These are phyloP conservation scores for Penicillium longicatenatum DNA, from an alignment of 495 filamentous ascomycete genomes.

Conservation along the genomic window DNA sequence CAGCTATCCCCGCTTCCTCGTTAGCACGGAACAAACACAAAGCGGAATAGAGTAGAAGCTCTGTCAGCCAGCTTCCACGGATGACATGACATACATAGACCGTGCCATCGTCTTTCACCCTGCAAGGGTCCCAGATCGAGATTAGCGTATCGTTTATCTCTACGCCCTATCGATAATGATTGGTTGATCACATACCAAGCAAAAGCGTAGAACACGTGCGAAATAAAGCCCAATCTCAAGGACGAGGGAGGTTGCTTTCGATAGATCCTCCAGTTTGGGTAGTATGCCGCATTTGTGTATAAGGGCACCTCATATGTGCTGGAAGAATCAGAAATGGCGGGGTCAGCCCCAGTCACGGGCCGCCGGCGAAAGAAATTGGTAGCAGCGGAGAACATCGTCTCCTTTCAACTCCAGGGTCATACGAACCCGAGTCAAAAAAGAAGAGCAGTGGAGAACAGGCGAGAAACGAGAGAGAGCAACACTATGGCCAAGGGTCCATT, in stretches of 20 bases:
- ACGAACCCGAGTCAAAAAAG: background rate
- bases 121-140: constrained; percentile 40
- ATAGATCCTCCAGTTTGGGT: constrained; percentile 84
- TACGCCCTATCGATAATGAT: constrained; percentile 19
- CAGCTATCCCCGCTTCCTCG: constrained; percentile 51
- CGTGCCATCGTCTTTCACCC: constrained; percentile 75
- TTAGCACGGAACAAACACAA: background rate
- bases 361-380: constrained; percentile 24
- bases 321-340: constrained; percentile 26
- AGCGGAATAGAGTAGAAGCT: background rate
- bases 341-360: constrained; percentile 17
- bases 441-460: background rate
- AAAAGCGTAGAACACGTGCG: constrained; percentile 90
- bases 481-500: background rate
- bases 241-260: constrained; percentile 75
- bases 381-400: constrained; percentile 26
- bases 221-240: constrained; percentile 66
- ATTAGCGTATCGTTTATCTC: constrained; percentile 33
- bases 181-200: constrained; percentile 55
- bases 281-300: constrained; percentile 78
- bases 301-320: constrained; percentile 44
- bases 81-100: constrained; percentile 65
- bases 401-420: background rate
- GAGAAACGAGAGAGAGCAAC: background rate
- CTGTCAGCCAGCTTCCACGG: background rate